These are phyloP conservation scores for Rhizopogon vinicolor DNA, from an alignment of 768 basidiomycete species.

Conservation along the genomic window DNA sequence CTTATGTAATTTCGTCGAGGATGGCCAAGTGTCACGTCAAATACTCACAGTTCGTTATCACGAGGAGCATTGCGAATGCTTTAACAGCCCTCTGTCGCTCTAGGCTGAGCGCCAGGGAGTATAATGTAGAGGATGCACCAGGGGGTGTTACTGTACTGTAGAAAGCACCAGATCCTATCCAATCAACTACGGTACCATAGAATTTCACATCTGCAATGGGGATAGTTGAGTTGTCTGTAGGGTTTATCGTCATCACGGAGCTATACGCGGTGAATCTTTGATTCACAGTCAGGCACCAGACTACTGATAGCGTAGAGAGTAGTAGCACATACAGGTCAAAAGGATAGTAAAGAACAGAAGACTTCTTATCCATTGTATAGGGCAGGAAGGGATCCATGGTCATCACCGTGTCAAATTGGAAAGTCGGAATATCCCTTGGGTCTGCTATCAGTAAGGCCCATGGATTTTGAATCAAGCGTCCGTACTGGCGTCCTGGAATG, in stretches of 20 bases:
- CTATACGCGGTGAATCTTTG: background rate
- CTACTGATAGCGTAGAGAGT: too few relatives aligned
- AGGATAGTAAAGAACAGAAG: conserved; percentile 2
- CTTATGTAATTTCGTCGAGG: background rate
- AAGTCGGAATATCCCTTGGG: background rate
- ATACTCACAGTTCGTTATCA: conserved; percentile 2
- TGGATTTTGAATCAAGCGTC: background rate
- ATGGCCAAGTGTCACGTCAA: background rate
- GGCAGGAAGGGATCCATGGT: conserved; percentile 1
- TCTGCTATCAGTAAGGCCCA: background rate
- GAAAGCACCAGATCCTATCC: background rate
- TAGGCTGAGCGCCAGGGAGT: background rate
- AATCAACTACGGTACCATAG: conserved; percentile 1
- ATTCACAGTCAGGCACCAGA: background rate
- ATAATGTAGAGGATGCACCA: background rate
- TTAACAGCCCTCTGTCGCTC: background rate
- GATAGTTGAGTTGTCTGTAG: conserved; percentile 1
- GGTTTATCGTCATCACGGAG: conserved; percentile 2
- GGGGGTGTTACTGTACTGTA: background rate
- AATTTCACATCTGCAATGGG: background rate
- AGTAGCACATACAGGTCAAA: conserved; percentile 1
- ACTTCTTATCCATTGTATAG: background rate
- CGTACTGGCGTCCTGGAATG: conserved; percentile 3
- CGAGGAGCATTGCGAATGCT: conserved; percentile 1
- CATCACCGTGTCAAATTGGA: background rate